Base-by-base conservation (phyloP, 1,139 yeast species). In the Petasospora fabianii region DNA sequence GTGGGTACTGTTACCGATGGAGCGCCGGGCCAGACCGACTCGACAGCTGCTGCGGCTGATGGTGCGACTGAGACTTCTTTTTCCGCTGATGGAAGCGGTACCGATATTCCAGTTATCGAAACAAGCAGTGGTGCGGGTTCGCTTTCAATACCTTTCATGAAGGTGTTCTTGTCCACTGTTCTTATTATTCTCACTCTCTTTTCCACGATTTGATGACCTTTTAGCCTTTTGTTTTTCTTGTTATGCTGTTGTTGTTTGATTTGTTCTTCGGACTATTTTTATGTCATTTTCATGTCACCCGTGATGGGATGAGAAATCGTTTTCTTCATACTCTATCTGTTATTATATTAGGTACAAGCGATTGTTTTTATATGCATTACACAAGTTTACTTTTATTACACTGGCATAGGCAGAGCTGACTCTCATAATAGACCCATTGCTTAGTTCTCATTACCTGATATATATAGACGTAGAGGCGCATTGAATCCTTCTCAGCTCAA, bases 41-140 rank as follows among this genome's bases (percentile, higher is more conserved):
- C 32, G 19, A 22, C 26, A 11, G 4, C 32, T 29, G 33, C 18
- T 11, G 29, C 32, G 10, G 6, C 35, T 11, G 16, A 8, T 18
- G 14, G 35, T 14, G 27, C 35, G 16, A 22, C 15, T 26, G 20
- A 9, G 14, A 11, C 37, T 14, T 20, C 37, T 15, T 17, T 34
- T 13, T 26, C 14, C 15, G 15, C 7, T 13, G 12, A 35, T 12
- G 21, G 31, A 3, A 27, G 19, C 18, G 41, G 33, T 4, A 34
- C 31, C 6, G 38, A 24, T 30, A 22, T 39, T 20, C 45, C 43
- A 27, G 33, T 10, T 3, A 36, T 44, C 20, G 21, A 19, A 12
- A 41, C 42, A 6, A 27, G 39, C 3, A 38, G 38, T 24, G 47
- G 47, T 18, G 36, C 40, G 5, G 38, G 42, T 3, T 14, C 29